Conservation (phyloP, 2,329 filamentous ascomycete species). For the Neobulgaria alba region DNA sequence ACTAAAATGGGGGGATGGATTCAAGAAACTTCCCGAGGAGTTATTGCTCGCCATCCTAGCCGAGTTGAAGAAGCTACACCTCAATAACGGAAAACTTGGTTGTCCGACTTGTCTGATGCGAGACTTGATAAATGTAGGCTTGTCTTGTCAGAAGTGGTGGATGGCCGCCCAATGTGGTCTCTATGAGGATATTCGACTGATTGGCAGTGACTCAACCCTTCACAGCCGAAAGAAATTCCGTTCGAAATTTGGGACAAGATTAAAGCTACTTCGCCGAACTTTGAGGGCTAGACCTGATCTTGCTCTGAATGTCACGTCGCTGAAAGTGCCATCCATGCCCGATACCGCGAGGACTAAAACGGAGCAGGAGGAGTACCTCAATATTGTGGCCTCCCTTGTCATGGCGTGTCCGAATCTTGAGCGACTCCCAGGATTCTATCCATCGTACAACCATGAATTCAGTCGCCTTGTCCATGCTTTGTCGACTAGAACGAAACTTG, state of each 20-base stretch:
- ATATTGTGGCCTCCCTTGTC: constrained; percentile 50
- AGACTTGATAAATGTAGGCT: constrained; percentile 43
- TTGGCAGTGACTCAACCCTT: constrained; percentile 44
- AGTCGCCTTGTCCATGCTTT: constrained; percentile 50
- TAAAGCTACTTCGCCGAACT: constrained; percentile 49
- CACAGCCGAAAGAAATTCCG: constrained; percentile 51
- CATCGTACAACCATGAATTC: constrained; percentile 46
- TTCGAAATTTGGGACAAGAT: constrained; percentile 41
- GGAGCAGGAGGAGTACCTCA: constrained; percentile 43
- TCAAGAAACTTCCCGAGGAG: constrained; percentile 48
- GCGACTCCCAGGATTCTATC: constrained; percentile 45
- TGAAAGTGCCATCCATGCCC: constrained; percentile 46
- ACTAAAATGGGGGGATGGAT: constrained; percentile 39
- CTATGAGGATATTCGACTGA: constrained; percentile 50
- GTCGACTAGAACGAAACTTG: constrained; percentile 45
- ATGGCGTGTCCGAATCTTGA: constrained; percentile 60
- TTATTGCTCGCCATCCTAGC: constrained; percentile 49
- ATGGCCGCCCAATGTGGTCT: constrained; percentile 34
- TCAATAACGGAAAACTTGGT: constrained; percentile 39
- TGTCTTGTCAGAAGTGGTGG: constrained; percentile 44
- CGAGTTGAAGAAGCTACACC: constrained; percentile 43
- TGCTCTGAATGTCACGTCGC: constrained; percentile 44
- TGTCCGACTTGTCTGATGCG: constrained; percentile 60
- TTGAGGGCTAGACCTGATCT: constrained; percentile 44
- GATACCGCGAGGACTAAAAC: constrained; percentile 29